Evolutionary conservation across 1,284 basidiomycete genomes (phyloP).

Genomic region (Dichomitus squalens): DNA sequence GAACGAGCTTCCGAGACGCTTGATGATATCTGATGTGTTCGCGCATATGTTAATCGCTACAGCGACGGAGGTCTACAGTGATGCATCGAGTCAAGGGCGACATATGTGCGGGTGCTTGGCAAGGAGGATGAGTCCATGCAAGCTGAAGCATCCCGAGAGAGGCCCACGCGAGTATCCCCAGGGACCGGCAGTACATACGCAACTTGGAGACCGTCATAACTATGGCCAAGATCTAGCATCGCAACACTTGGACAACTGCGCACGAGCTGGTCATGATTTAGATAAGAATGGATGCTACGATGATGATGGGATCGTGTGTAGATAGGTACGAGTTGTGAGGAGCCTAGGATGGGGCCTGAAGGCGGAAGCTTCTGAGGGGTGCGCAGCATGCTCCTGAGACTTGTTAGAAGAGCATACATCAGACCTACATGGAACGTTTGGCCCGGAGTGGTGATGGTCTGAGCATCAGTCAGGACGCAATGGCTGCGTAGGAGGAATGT

Average conservation of each 20-base stretch:
- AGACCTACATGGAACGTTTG: too few species aligned
- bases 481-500: too few species aligned
- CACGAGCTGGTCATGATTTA: too few species aligned
- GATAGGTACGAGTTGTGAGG: neutral
- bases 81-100: neutral
- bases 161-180: neutral
- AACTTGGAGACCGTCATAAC: slow-evolving; percentile 5
- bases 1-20: neutral
- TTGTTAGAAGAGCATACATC: too few species aligned
- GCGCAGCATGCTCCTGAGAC: too few species aligned
- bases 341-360: too few species aligned
- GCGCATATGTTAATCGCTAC: neutral
- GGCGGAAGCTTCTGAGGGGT: too few species aligned
- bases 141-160: neutral
- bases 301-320: too few species aligned
- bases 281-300: too few species aligned
- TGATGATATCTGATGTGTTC: slow-evolving; percentile 7
- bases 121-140: neutral
- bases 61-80: neutral
- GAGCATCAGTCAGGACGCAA: too few species aligned
- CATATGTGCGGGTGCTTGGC: neutral
- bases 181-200: neutral
- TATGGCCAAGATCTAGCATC: neutral
- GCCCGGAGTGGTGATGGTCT: too few species aligned
- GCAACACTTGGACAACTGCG: neutral